Evolutionary conservation across 805 yeast genomes (phyloP).

Genomic region (Wickerhamomyces bisporus): DNA sequence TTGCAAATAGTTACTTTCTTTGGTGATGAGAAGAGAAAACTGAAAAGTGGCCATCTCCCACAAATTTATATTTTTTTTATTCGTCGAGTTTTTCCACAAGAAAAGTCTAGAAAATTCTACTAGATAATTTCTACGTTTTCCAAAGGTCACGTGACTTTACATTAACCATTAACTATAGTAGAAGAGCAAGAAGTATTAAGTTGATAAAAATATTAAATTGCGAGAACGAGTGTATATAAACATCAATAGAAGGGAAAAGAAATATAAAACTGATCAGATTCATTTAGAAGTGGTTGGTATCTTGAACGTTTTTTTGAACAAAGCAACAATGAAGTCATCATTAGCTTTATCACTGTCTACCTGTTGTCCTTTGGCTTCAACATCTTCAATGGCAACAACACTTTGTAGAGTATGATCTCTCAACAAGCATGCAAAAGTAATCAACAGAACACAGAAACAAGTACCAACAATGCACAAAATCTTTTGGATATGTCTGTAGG

Average conservation of each 20-base stretch:
- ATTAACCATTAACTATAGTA: neutral
- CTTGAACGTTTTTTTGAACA: neutral
- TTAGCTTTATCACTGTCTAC: conserved; percentile 2
- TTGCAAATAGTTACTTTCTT: neutral
- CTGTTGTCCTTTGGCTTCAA: conserved; percentile 6
- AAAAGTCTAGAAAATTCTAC: conserved; percentile 1
- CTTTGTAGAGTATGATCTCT: conserved; percentile 44
- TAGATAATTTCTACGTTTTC: too few relatives aligned
- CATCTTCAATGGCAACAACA: conserved; percentile 9
- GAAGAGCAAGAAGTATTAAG: too few relatives aligned
- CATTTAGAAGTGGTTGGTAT: neutral
- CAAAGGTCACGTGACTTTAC: neutral
- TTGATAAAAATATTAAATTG: too few relatives aligned
- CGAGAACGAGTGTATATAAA: neutral
- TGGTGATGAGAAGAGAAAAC: neutral
- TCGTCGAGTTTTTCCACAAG: neutral
- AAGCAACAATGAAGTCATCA: neutral
- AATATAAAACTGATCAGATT: neutral
- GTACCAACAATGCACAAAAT: conserved; percentile 49
- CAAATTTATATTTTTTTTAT: neutral
- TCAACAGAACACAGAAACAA: conserved; percentile 49
- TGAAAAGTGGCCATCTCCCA: neutral
- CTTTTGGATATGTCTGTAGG: conserved; percentile 53
- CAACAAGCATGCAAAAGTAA: conserved; percentile 41
- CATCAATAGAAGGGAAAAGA: too few relatives aligned